A percentile compares a stretch with the other conserved stretches of the same genome.
phyloP scores from a whole-genome alignment of 371 early-diverging fungal genomes.

The Parasitella parasitica region DNA sequence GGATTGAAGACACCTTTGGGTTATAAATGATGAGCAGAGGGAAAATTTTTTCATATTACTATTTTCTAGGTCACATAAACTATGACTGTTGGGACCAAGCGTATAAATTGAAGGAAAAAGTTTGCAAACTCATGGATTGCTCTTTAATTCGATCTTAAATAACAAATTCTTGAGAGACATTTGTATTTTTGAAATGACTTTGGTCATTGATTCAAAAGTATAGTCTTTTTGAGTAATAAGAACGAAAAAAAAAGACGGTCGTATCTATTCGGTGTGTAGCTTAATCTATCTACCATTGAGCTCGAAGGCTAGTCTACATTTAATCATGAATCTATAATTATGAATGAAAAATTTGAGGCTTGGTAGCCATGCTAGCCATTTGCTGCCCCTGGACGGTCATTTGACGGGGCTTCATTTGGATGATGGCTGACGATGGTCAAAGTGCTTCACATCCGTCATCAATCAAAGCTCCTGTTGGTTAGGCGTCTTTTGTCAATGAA shows the following conservation, averaged over 20 bases:
- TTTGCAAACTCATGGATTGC: constrained; percentile 13
- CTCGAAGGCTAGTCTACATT: constrained; percentile 33
- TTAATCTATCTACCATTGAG: constrained; percentile 31
- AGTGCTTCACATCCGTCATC: no score
- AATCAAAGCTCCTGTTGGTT: no score
- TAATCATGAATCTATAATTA: background rate
- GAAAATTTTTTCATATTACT: constrained; percentile 9
- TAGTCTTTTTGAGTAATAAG: constrained; percentile 15
- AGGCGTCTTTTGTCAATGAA: no score
- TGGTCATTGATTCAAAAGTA: constrained; percentile 2
- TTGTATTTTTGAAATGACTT: constrained; percentile 7
- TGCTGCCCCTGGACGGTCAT: background rate
- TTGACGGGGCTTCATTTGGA: background rate
- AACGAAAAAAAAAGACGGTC: constrained; percentile 19
- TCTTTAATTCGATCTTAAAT: constrained; percentile 32
- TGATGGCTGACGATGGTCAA: no score
- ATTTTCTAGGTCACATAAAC: background rate
- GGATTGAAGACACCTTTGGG: background rate
- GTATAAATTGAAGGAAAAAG: constrained; percentile 8
- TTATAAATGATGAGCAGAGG: background rate
- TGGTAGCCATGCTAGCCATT: background rate
- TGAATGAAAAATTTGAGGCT: constrained; percentile 7
- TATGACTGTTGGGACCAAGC: background rate
- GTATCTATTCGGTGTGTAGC: constrained; percentile 39
- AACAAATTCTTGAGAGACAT: constrained; percentile 8